phyloP scores from a whole-genome alignment of 225 moss, liverwort and hornwort genomes.

The Polytrichum formosum region DNA sequence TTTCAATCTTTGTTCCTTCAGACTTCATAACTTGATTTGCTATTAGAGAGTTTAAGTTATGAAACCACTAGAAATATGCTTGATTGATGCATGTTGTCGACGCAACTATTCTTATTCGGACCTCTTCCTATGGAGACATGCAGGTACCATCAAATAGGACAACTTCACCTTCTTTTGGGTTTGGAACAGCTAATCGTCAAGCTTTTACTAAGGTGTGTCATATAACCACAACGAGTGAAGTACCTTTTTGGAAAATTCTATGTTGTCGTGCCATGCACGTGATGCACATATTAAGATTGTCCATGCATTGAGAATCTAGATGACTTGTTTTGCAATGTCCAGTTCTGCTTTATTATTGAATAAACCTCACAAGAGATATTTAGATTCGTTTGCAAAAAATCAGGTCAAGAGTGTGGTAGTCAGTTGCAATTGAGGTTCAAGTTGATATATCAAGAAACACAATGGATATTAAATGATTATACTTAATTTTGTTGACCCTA shows the following conservation, averaged over 20 bases:
- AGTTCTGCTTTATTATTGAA: too few species aligned
- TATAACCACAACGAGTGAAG: neutral
- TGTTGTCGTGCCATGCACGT: too few species aligned
- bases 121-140: neutral
- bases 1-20: neutral
- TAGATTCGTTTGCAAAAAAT: too few species aligned
- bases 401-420: neutral
- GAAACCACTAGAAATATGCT: too few species aligned
- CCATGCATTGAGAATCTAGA: too few species aligned
- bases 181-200: constrained; percentile 57
- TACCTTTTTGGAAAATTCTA: too few species aligned
- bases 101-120: too few species aligned
- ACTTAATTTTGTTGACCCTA: constrained; percentile 3
- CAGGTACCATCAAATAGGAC: constrained; percentile 51
- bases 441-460: neutral
- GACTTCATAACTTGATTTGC: neutral
- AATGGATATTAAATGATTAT: neutral
- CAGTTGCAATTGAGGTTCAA: neutral
- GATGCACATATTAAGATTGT: too few species aligned
- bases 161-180: constrained; percentile 54
- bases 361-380: too few species aligned
- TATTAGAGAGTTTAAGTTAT: too few species aligned
- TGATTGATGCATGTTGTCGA: too few species aligned
- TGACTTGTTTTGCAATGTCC: too few species aligned
- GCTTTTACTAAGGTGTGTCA: constrained; percentile 50